Evolutionary conservation across 495 filamentous ascomycete species (phyloP), one percentile per base, ranked within the genome.

Genomic region (Saxophila tyrrhenica): DNA sequence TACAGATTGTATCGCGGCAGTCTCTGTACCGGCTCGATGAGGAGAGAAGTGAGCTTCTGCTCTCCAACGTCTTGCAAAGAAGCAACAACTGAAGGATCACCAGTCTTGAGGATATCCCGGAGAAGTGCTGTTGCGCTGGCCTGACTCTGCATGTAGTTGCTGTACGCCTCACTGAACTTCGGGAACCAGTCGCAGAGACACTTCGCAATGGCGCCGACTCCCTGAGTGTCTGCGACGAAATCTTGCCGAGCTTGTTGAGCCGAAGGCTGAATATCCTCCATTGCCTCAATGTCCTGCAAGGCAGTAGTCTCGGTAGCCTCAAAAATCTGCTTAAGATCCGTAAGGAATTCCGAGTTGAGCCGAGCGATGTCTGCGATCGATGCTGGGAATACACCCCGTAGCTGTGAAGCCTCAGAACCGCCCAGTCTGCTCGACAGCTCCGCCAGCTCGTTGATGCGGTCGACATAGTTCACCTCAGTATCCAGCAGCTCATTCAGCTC

Each of bases 21-120:
- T 22, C 92, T 78, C 67, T 99, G 92, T 9, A 99, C 89, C 0
- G 92, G 92, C 69, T 99, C 92, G 69, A 97, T 97, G 42, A 97
- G 75, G 49, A 90, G 74, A n/a, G 90, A 95, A 39, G 88, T 87
- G 25, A 99, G 73, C 52, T 80, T 75, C 62, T 99, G 94, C 65
- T 99, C 92, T 39, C 92, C 94, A 10, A 83, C 85, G 51, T 90
- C 81, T 39, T 87, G 82, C 0, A 96, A 76, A 52, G 83, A 70
- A 63, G 81, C 80, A 0, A 84, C 84, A 62, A 94, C 88, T 60
- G 83, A 89, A 1, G 91, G 89, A 43, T 83, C 79, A 20, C 68
- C 73, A 58, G 86, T 81, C 60, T 79, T 83, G 60, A 86, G 73
- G 63, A 89, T 85, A 2, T 75, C 72, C 51, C 81, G 86, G 32